These are phyloP conservation scores for Pyrenula aspistea DNA, from an alignment of 495 filamentous ascomycete species.

Conservation along the genomic window DNA sequence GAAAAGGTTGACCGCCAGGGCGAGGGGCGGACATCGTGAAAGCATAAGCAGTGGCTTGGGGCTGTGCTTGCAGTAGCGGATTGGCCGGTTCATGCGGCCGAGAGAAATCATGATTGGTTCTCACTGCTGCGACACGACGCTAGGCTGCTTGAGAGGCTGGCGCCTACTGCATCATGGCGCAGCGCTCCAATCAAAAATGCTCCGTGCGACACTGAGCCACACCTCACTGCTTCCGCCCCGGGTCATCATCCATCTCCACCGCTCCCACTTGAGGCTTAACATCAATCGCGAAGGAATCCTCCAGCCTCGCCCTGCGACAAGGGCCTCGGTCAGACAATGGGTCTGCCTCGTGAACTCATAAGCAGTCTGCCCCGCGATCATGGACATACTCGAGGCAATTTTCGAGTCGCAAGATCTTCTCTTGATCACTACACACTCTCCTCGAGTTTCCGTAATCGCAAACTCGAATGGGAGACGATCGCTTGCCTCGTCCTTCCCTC, in stretches of 20 bases:
- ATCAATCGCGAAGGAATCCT: neutral
- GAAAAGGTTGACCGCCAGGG: neutral
- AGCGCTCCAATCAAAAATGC: neutral
- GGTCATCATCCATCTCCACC: neutral
- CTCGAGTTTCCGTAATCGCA: neutral
- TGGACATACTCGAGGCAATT: neutral
- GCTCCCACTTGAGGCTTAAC: neutral
- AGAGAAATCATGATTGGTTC: neutral
- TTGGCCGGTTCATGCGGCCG: neutral
- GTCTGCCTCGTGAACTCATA: neutral
- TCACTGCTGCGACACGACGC: neutral
- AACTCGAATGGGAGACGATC: neutral
- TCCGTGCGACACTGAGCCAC: neutral
- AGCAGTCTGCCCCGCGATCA: neutral
- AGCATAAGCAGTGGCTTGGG: neutral
- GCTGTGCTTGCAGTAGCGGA: neutral
- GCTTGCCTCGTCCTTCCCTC: constrained; percentile 7
- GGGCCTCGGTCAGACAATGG: neutral
- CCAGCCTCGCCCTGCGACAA: neutral
- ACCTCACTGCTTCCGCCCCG: neutral
- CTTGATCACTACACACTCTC: too few species aligned
- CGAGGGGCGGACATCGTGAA: neutral
- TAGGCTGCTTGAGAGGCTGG: neutral
- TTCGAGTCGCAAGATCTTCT: neutral
- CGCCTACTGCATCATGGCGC: neutral